Conservation (phyloP, 257 asterid species). For the Penstemon newberryi region DNA sequence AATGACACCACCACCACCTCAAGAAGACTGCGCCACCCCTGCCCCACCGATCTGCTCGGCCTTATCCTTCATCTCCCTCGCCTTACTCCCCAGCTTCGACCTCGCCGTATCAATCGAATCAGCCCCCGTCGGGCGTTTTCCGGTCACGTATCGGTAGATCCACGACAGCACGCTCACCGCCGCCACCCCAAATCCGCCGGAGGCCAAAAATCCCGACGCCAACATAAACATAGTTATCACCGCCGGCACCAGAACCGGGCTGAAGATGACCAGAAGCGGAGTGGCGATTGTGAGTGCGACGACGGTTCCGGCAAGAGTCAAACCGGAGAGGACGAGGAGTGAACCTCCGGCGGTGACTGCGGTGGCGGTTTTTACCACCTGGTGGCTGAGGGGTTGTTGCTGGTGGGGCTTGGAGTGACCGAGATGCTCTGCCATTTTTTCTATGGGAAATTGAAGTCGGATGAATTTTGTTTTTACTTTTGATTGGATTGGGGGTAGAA, state of each 20-base stretch:
- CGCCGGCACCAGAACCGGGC: constrained; percentile 85
- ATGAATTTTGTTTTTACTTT: neutral
- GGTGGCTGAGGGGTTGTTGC: constrained; percentile 46
- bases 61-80: constrained; percentile 66
- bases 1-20: too few species aligned
- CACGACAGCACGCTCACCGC: constrained; percentile 67
- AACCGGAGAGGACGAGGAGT: constrained; percentile 59
- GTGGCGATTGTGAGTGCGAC: constrained; percentile 67
- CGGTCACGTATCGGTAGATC: constrained; percentile 64
- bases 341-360: constrained; percentile 77
- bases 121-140: constrained; percentile 60
- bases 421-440: constrained; percentile 39
- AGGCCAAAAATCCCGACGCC: constrained; percentile 57
- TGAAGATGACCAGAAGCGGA: constrained; percentile 73
- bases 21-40: neutral
- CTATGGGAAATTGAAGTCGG: too few species aligned
- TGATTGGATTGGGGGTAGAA: neutral
- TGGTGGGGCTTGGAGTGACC: constrained; percentile 26
- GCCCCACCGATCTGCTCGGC: constrained; percentile 39
- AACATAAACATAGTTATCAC: constrained; percentile 43
- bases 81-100: constrained; percentile 50
- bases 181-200: constrained; percentile 80
- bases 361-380: constrained; percentile 62
- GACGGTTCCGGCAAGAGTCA: constrained; percentile 63
- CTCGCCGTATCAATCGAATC: constrained; percentile 52